Evolutionary conservation across 148 eudicot species (phyloP).

Genomic region (Limonium bicolor): DNA sequence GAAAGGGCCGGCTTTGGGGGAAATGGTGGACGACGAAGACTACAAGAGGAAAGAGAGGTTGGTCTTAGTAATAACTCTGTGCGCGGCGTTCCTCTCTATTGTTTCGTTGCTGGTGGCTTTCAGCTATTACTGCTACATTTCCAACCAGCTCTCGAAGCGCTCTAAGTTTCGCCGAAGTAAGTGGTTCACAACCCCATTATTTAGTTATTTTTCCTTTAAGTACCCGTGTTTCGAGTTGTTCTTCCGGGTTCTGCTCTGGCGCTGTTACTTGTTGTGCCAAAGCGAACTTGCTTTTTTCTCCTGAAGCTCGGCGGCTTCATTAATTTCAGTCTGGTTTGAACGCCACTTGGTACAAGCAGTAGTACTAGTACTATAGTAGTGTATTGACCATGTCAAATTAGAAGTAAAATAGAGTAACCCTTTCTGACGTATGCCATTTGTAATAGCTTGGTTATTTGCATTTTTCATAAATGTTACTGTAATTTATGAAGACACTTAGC

Average conservation of each 20-base stretch:
- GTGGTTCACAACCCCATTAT: too few relatives aligned
- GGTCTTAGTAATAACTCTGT: slow-evolving; percentile 34
- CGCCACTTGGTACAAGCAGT: background rate
- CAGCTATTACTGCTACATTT: slow-evolving; percentile 69
- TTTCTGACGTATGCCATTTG: too few relatives aligned
- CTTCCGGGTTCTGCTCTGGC: background rate
- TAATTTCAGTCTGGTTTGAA: background rate
- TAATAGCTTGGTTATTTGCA: background rate
- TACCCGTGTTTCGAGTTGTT: background rate
- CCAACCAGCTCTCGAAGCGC: slow-evolving; percentile 50
- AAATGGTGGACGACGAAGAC: slow-evolving; percentile 26
- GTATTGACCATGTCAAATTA: too few relatives aligned
- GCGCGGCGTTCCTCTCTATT: slow-evolving; percentile 47
- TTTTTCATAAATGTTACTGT: too few relatives aligned
- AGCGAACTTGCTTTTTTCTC: background rate
- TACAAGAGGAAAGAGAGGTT: slow-evolving; percentile 37
- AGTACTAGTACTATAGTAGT: too few relatives aligned
- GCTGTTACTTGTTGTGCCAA: background rate
- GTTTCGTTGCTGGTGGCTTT: slow-evolving; percentile 53
- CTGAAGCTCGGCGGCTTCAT: background rate
- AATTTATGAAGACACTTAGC: too few relatives aligned
- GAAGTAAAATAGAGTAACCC: too few relatives aligned
- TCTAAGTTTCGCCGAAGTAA: slow-evolving; percentile 37
- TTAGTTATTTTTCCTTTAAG: background rate
- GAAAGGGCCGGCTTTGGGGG: too few relatives aligned